phyloP scores from a whole-genome alignment of 257 asterid genomes.

The Salvia miltiorrhiza region DNA sequence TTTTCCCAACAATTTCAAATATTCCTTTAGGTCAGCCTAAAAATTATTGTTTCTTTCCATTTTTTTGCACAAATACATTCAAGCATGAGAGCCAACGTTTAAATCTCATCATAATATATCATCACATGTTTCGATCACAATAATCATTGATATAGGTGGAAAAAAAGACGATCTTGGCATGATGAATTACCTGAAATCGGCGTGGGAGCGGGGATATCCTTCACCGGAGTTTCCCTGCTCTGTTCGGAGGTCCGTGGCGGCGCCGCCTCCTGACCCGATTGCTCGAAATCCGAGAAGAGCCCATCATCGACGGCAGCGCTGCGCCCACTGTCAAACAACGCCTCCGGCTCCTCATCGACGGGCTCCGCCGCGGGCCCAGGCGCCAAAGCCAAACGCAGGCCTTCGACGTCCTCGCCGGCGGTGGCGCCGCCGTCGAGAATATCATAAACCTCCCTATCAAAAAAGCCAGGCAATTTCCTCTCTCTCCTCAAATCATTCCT shows the following conservation, averaged over 20 bases:
- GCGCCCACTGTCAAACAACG: constrained; percentile 77
- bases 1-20: background rate
- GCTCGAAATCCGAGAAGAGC: constrained; percentile 83
- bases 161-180: background rate
- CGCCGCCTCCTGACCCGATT: constrained; percentile 47
- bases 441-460: constrained; percentile 87
- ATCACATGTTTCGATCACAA: background rate
- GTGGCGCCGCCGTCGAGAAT: constrained; percentile 58
- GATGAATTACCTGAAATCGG: constrained; percentile 58
- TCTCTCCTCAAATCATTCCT: constrained; percentile 90
- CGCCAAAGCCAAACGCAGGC: constrained; percentile 49
- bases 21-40: background rate
- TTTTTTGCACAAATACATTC: background rate
- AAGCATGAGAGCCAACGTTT: background rate
- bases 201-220: constrained; percentile 44
- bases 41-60: background rate
- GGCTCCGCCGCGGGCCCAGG: constrained; percentile 30
- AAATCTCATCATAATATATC: background rate
- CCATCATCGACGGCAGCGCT: constrained; percentile 73
- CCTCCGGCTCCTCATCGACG: constrained; percentile 42
- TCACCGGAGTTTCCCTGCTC: constrained; percentile 31
- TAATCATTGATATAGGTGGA: background rate
- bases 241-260: constrained; percentile 38
- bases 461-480: constrained; percentile 83
- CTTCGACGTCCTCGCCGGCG: constrained; percentile 30